Percentiles rank a stretch among this genome's conserved stretches.
phyloP scores from a whole-genome alignment of 129 eudicot genomes.

The Erigeron canadensis region DNA sequence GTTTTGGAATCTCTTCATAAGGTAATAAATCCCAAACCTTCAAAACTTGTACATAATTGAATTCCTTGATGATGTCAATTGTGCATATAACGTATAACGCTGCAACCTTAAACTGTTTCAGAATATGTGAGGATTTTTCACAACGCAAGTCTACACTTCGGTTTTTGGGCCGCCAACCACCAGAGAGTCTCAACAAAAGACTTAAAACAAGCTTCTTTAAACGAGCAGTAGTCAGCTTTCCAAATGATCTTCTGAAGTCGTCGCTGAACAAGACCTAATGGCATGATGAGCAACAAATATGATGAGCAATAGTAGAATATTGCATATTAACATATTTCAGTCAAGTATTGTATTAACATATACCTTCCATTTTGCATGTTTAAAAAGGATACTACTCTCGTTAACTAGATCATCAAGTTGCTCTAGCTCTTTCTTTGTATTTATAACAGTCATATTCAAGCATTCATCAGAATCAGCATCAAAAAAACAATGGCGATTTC shows the following conservation, averaged over 20 bases:
- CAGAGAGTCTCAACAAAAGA: slow-evolving; percentile 52
- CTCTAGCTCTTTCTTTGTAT: slow-evolving; percentile 54
- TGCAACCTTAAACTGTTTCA: slow-evolving; percentile 69
- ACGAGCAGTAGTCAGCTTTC: slow-evolving; percentile 30
- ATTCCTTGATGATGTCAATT: slow-evolving; percentile 51
- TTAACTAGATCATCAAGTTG: slow-evolving; percentile 70
- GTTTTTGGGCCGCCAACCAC: slow-evolving; percentile 80
- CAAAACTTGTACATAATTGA: slow-evolving; percentile 46
- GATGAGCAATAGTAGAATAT: slow-evolving; percentile 4
- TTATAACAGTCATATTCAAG: slow-evolving; percentile 39
- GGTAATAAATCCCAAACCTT: slow-evolving; percentile 82
- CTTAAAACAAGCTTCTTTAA: slow-evolving; percentile 48
- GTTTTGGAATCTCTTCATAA: slow-evolving; percentile 53
- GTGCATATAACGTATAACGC: slow-evolving; percentile 58
- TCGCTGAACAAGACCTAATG: slow-evolving; percentile 71
- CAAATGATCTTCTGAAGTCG: slow-evolving; percentile 60
- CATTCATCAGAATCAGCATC: slow-evolving; percentile 54
- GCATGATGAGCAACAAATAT: slow-evolving; percentile 3
- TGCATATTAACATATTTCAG: background rate
- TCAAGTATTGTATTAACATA: background rate
- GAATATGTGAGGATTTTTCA: slow-evolving; percentile 45
- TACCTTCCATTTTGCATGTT: slow-evolving; percentile 76
- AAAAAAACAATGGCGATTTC: slow-evolving; percentile 52
- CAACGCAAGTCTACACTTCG: slow-evolving; percentile 48
- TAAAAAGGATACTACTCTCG: slow-evolving; percentile 53